Evolutionary conservation across 164 flowering plant species (phyloP).

Genomic region (Aristolochia contorta): DNA sequence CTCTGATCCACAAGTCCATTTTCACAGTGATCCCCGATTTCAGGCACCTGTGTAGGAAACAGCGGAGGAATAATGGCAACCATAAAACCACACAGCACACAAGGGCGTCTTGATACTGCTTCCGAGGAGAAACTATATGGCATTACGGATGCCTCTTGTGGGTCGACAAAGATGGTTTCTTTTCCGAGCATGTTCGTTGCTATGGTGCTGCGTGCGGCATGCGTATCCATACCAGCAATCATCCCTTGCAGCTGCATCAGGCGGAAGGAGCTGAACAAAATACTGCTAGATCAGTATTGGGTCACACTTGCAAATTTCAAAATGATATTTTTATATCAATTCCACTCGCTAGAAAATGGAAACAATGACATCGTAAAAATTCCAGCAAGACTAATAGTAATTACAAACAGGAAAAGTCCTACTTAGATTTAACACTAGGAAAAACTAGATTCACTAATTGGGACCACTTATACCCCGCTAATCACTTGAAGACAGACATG

Average conservation of each 20-base stretch:
- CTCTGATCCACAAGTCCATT: no score
- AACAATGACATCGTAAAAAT: background rate
- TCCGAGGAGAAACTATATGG: background rate
- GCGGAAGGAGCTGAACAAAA: constrained; percentile 42
- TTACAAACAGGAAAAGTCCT: no score
- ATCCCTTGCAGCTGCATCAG: constrained; percentile 53
- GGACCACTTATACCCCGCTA: no score
- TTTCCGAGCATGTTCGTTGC: constrained; percentile 74
- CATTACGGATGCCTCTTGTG: constrained; percentile 37
- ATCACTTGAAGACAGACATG: no score
- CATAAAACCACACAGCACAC: no score
- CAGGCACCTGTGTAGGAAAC: no score
- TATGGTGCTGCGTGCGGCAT: constrained; percentile 90
- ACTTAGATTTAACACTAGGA: no score
- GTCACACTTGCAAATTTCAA: background rate
- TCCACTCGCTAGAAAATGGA: background rate
- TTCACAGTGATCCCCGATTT: no score
- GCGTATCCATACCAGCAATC: constrained; percentile 92
- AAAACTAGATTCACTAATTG: no score
- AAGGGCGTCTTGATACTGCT: no score
- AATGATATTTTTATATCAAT: background rate
- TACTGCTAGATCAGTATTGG: background rate
- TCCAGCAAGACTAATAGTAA: no score
- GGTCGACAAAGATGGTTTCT: constrained; percentile 92
- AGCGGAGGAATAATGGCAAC: no score